These are phyloP conservation scores for Skeletonema menzelii DNA, from an alignment of 108 stramenopile genomes.

Conservation along the genomic window DNA sequence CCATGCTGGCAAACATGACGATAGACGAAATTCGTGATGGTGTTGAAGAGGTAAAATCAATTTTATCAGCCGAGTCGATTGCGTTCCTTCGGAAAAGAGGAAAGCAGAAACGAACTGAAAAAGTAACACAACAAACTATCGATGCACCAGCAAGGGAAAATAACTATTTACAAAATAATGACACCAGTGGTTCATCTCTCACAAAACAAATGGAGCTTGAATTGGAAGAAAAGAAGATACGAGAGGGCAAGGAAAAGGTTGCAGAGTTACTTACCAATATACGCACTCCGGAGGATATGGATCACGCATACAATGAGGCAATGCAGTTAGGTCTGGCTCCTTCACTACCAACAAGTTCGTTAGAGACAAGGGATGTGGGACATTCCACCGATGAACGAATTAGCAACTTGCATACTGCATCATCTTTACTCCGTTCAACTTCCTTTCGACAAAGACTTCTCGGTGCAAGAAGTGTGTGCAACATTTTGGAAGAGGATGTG, in stretches of 20 bases:
- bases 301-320: conserved; percentile 59
- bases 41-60: conserved; percentile 55
- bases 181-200: not conserved
- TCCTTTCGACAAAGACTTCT: conserved; percentile 72
- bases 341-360: conserved; percentile 27
- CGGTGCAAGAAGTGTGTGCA: conserved; percentile 55
- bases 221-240: conserved; percentile 28
- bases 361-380: conserved; percentile 1
- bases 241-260: conserved; percentile 60
- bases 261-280: conserved; percentile 65
- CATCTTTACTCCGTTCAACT: conserved; percentile 73
- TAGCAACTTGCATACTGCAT: conserved; percentile 50
- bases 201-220: conserved; percentile 19
- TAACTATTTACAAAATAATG: not conserved
- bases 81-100: conserved; percentile 63
- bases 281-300: conserved; percentile 76
- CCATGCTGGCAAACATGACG: conserved; percentile 74
- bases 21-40: conserved; percentile 59
- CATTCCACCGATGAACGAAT: not conserved
- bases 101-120: conserved; percentile 19
- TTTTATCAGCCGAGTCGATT: conserved; percentile 69
- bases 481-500: conserved; percentile 39
- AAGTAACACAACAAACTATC: conserved; percentile 16
- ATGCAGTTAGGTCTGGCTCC: conserved; percentile 38
- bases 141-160: not conserved